Percentiles rank a stretch among this genome's conserved stretches.
phyloP scores from a whole-genome alignment of 768 basidiomycete species.

The Pulveroboletus frians region DNA sequence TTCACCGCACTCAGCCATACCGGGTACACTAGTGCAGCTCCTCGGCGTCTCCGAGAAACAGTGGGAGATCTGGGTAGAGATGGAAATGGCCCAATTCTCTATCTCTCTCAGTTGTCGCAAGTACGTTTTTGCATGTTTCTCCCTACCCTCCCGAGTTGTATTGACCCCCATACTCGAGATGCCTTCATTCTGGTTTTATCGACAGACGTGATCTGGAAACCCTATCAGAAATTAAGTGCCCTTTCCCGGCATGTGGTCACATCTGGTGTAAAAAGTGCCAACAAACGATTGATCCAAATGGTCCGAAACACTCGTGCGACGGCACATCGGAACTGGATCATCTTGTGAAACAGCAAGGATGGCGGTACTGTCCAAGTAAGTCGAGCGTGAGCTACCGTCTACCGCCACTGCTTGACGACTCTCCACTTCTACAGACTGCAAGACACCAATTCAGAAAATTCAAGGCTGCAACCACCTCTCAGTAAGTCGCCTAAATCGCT shows the following conservation, averaged over 20 bases:
- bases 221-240: slow-evolving; percentile 43
- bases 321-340: slow-evolving; percentile 49
- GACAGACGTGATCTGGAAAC: slow-evolving; percentile 44
- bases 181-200: slow-evolving; percentile 45
- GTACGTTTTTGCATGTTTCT: slow-evolving; percentile 29
- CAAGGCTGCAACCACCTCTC: slow-evolving; percentile 58
- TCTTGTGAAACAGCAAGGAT: slow-evolving; percentile 48
- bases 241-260: slow-evolving; percentile 42
- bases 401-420: neutral
- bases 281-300: slow-evolving; percentile 32
- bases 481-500: slow-evolving; percentile 30
- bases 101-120: slow-evolving; percentile 44
- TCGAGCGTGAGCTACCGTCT: neutral
- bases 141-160: neutral
- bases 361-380: slow-evolving; percentile 60
- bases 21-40: slow-evolving; percentile 33
- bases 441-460: slow-evolving; percentile 47
- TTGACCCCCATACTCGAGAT: slow-evolving; percentile 32
- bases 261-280: slow-evolving; percentile 60
- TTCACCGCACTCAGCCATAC: slow-evolving; percentile 31
- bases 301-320: slow-evolving; percentile 52
- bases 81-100: slow-evolving; percentile 42
- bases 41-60: slow-evolving; percentile 44
- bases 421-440: slow-evolving; percentile 31
- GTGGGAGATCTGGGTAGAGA: slow-evolving; percentile 40